A percentile compares a stretch with the other conserved stretches of the same genome.
phyloP scores from a whole-genome alignment of 352 stramenopile species.

The Phytophthora hibernalis region DNA sequence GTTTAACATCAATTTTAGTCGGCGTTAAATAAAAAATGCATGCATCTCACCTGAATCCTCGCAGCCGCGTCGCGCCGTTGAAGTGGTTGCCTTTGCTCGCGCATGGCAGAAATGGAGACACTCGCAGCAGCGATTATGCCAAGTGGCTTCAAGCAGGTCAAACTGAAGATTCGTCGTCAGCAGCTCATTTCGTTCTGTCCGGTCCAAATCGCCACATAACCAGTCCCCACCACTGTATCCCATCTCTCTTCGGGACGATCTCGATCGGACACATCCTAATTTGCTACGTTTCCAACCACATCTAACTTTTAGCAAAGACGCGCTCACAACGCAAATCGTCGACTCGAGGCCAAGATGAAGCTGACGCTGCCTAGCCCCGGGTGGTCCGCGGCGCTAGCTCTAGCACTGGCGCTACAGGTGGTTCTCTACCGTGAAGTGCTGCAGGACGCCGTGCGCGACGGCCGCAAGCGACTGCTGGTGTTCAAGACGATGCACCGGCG shows the following conservation, averaged over 20 bases:
- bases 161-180: constrained; percentile 14
- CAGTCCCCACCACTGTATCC: too few relatives aligned
- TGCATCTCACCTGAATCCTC: constrained; percentile 29
- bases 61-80: constrained; percentile 32
- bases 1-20: constrained; percentile 8
- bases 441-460: constrained; percentile 44
- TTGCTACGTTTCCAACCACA: constrained; percentile 27
- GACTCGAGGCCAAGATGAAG: constrained; percentile 30
- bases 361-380: constrained; percentile 29
- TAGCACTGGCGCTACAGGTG: constrained; percentile 50
- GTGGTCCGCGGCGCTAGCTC: constrained; percentile 39
- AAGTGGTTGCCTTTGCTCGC: constrained; percentile 9
- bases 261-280: constrained; percentile 9
- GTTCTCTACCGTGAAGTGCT: constrained; percentile 65
- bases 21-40: constrained; percentile 14
- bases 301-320: constrained; percentile 29
- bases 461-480: constrained; percentile 66
- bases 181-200: background rate
- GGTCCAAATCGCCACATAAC: too few relatives aligned
- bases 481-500: constrained; percentile 79
- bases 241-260: background rate
- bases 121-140: constrained; percentile 35
- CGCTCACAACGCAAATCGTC: background rate
- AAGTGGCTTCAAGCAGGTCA: constrained; percentile 3
- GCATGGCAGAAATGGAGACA: constrained; percentile 21